A percentile compares a stretch with the other conserved stretches of the same genome.
phyloP scores from a whole-genome alignment of 2,329 filamentous ascomycete species.

The Talaromyces rugulosus region DNA sequence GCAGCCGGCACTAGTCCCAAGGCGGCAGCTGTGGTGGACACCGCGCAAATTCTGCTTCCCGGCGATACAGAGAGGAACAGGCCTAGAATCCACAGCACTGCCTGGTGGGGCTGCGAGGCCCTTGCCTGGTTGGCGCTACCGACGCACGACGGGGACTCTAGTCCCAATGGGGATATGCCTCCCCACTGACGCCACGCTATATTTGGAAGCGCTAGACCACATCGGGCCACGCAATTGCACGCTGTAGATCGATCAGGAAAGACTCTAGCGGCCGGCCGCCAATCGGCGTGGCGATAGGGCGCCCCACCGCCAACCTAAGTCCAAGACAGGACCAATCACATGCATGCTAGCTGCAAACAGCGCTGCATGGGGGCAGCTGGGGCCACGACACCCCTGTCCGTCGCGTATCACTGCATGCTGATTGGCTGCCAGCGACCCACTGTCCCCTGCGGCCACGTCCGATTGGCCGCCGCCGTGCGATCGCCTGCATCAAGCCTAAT shows the following conservation, averaged over 20 bases:
- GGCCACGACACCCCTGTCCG: neutral
- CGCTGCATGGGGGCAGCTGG: neutral
- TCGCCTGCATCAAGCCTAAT: neutral
- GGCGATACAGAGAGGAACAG: neutral
- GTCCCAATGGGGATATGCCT: neutral
- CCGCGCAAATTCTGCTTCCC: neutral
- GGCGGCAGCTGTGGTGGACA: neutral
- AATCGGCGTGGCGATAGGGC: neutral
- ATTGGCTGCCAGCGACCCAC: neutral
- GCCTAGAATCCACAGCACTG: neutral
- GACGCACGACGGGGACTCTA: neutral
- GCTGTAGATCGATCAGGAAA: neutral
- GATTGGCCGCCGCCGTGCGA: neutral
- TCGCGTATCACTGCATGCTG: neutral
- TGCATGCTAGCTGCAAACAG: slow-evolving; percentile 5
- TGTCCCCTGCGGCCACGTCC: neutral
- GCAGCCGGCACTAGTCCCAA: neutral
- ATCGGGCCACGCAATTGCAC: neutral
- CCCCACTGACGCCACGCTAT: neutral
- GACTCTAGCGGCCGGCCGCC: neutral
- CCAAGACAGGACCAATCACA: slow-evolving; percentile 5
- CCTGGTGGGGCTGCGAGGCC: neutral
- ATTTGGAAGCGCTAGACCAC: neutral
- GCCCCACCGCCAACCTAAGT: neutral
- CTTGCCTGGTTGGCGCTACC: neutral